Evolutionary conservation across 129 eudicot genomes (phyloP), one percentile per base, ranked within the genome.

Genomic region (Helianthus tuberosus): DNA sequence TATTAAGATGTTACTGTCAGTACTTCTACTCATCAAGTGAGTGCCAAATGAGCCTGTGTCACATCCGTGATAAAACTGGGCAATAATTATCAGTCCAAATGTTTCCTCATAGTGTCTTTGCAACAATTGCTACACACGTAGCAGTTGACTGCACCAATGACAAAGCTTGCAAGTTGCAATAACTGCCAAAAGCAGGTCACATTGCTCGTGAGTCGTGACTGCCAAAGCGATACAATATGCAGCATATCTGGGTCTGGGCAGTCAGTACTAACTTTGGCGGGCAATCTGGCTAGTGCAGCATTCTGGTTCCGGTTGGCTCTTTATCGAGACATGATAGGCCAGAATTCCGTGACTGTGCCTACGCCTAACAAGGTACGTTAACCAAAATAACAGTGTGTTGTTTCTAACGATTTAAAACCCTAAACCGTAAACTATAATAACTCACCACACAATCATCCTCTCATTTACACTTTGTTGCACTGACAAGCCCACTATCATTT

Each of bases 121-220:
- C 71, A 84, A 84, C 80, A 87, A 81, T 43, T 43, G 91, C 74
- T 87, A 84, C 80, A 87, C 78, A 87, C 71, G 39, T 75, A 55
- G 86, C 88, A 15, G 88, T 75, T 54, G 86, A 83, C 53, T 84
- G 91, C 69, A 87, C 86, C 67, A 84, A 87, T 16, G 86, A 87
- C 8, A 87, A 81, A 69, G 86, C 91, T 49, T 87, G 91, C 86
- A 84, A 87, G 73, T 12, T 86, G 87, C 79, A 86, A 77, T 72
- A 86, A 82, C 79, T 76, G 90, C 76, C 83, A 6, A 83, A 83
- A 75, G 77, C 82, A 9, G 83, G 85, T 5, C 90, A 82, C 77
- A 78, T 82, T 55, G 87, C 90, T 58, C 83, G 86, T 1, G 83
- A 32, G 36, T 32, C 4, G 36, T 32, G 36, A 32, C 36, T 86